A percentile compares a stretch with the other conserved stretches of the same genome.
These are phyloP conservation scores for Ilex aquifolium DNA, from an alignment of 257 asterid species.

Conservation along the genomic window DNA sequence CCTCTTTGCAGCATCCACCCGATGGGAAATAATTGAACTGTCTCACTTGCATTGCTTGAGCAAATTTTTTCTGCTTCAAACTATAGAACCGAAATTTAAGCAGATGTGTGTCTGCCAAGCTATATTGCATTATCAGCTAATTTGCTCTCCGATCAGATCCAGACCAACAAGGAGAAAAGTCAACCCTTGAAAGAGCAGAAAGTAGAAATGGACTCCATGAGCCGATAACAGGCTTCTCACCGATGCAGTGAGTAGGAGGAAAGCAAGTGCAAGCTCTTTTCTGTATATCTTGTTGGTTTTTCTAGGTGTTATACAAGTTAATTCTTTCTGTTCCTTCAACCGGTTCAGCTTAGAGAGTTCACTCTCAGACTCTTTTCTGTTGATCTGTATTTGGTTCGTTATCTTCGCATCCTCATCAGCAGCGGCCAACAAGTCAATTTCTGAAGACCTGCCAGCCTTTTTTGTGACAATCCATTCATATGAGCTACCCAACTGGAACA, in stretches of 20 bases:
- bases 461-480: slow-evolving; percentile 70
- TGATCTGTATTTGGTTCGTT: slow-evolving; percentile 21
- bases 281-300: slow-evolving; percentile 61
- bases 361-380: slow-evolving; percentile 34
- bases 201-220: slow-evolving; percentile 72
- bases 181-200: slow-evolving; percentile 73
- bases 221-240: slow-evolving; percentile 63
- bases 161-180: slow-evolving; percentile 65
- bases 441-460: slow-evolving; percentile 60
- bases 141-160: slow-evolving; percentile 67
- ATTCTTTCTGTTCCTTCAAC: slow-evolving; percentile 24
- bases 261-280: slow-evolving; percentile 67
- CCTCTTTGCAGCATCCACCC: too few species aligned
- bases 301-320: slow-evolving; percentile 18
- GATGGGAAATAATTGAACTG: too few species aligned
- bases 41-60: too few species aligned
- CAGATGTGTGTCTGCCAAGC: too few species aligned
- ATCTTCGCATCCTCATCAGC: slow-evolving; percentile 30
- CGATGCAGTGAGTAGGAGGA: slow-evolving; percentile 57
- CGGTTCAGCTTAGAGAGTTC: slow-evolving; percentile 27
- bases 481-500: slow-evolving; percentile 44
- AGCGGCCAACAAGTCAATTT: slow-evolving; percentile 44
- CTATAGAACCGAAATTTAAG: too few species aligned
- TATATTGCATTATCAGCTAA: slow-evolving; percentile 18
- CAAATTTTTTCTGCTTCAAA: too few species aligned